phyloP scores from a whole-genome alignment of 2,329 filamentous ascomycete species.

The Hymenoscyphus fraxineus region DNA sequence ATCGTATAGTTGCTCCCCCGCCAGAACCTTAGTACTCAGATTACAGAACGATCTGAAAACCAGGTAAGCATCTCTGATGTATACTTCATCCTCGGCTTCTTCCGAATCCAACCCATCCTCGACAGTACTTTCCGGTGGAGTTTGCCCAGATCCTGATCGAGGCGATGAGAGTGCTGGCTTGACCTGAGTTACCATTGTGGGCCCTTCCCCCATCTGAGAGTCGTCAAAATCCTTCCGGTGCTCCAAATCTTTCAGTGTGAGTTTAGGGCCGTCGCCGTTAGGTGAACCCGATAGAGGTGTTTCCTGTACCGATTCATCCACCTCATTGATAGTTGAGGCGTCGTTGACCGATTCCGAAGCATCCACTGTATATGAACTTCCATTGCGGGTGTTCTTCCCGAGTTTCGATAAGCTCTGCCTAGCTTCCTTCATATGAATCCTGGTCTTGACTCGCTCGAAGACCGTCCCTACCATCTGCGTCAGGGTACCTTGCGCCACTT shows the following conservation, averaged over 20 bases:
- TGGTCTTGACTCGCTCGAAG: conserved; percentile 86
- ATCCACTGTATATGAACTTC: conserved; percentile 33
- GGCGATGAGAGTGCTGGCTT: conserved; percentile 43
- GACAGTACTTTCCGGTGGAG: conserved; percentile 49
- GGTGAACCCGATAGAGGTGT: conserved; percentile 26
- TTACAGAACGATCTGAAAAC: conserved; percentile 98
- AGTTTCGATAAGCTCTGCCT: conserved; percentile 50
- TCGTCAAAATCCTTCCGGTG: conserved; percentile 64
- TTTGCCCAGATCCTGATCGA: conserved; percentile 51
- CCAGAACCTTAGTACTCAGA: conserved; percentile 85
- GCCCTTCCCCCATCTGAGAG: conserved; percentile 62
- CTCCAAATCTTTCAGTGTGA: conserved; percentile 64
- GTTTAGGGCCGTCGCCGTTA: conserved; percentile 46
- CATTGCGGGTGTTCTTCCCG: conserved; percentile 29
- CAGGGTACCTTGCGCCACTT: conserved; percentile 92
- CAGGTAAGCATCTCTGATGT: conserved; percentile 93
- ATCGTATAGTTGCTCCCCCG: conserved; percentile 88
- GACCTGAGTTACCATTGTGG: conserved; percentile 62
- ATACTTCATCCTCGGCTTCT: conserved; percentile 85
- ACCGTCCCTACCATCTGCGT: conserved; percentile 99
- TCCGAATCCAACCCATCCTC: conserved; percentile 57
- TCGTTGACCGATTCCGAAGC: conserved; percentile 30
- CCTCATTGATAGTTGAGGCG: conserved; percentile 22
- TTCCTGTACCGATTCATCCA: conserved; percentile 29
- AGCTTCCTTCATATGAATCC: conserved; percentile 82